Percentiles rank a stretch among this genome's conserved stretches.
These are phyloP conservation scores for Apiotrichum mycotoxinovorans DNA, from an alignment of 1,284 basidiomycete species.

Conservation along the genomic window DNA sequence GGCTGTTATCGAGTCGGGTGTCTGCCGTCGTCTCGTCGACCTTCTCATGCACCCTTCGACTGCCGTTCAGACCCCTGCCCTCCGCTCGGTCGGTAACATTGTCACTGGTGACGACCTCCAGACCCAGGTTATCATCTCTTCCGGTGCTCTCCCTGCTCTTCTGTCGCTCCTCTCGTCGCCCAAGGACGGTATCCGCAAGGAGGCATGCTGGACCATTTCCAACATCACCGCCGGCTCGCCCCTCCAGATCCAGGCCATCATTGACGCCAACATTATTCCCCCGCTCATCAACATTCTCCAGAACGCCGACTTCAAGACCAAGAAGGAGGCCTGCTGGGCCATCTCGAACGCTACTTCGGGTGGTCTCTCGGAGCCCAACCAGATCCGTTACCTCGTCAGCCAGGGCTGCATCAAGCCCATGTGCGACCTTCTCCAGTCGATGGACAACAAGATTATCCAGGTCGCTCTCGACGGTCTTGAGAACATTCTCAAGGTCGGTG, in stretches of 20 bases:
- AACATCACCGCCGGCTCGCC: slow-evolving; percentile 98
- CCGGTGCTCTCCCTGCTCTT: slow-evolving; percentile 88
- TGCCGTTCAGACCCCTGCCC: slow-evolving; percentile 96
- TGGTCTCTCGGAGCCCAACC: slow-evolving; percentile 90
- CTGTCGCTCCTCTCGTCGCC: slow-evolving; percentile 87
- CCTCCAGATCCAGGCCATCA: slow-evolving; percentile 85
- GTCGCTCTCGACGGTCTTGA: slow-evolving; percentile 89
- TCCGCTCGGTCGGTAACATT: slow-evolving; percentile 97
- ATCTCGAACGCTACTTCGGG: slow-evolving; percentile 99
- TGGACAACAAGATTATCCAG: slow-evolving; percentile 99
- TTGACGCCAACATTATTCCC: slow-evolving; percentile 76
- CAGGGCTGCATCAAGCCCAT: slow-evolving; percentile 99
- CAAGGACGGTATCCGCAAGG: slow-evolving; percentile 85
- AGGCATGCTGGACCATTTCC: slow-evolving; percentile 99
- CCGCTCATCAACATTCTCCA: slow-evolving; percentile 97
- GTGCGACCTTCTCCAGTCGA: slow-evolving; percentile 90
- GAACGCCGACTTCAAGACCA: slow-evolving; percentile 98
- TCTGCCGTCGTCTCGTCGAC: slow-evolving; percentile 95
- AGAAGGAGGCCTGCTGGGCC: slow-evolving; percentile 99
- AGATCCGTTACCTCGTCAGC: slow-evolving; percentile 95
- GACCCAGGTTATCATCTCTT: slow-evolving; percentile 96
- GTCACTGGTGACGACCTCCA: slow-evolving; percentile 98
- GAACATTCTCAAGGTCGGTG: slow-evolving; percentile 97
- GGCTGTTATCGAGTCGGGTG: slow-evolving; percentile 97
- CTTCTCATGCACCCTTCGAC: slow-evolving; percentile 96